A percentile compares a stretch with the other conserved stretches of the same genome.
Conservation (phyloP, 148 eudicot species). For the Rhododendron ferrugineum region DNA sequence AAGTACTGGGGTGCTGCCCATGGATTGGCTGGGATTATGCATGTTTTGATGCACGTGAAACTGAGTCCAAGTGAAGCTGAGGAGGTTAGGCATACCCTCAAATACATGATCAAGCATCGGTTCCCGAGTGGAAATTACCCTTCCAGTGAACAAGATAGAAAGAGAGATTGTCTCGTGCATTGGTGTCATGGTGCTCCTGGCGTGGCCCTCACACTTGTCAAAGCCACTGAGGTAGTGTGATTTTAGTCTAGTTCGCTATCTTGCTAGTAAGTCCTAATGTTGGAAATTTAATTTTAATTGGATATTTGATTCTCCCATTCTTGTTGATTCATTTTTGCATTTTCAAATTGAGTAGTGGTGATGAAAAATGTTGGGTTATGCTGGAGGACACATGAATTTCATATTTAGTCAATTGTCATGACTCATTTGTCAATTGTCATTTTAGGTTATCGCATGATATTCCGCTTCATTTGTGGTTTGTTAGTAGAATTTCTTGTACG, state of each 20-base stretch:
- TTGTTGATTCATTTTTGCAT: background rate
- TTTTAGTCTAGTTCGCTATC: conserved; percentile 11
- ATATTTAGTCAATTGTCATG: background rate
- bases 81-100: conserved; percentile 45
- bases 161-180: conserved; percentile 46
- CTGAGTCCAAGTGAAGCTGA: conserved; percentile 42
- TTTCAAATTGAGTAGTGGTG: background rate
- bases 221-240: conserved; percentile 50
- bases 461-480: too few relatives aligned
- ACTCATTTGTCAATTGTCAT: background rate
- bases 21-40: conserved; percentile 61
- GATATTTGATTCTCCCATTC: background rate
- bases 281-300: background rate
- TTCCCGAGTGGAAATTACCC: conserved; percentile 49
- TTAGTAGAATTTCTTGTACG: background rate
- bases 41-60: conserved; percentile 47
- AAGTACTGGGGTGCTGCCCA: conserved; percentile 66
- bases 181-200: conserved; percentile 79
- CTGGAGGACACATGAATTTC: background rate
- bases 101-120: conserved; percentile 47
- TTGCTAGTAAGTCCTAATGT: conserved; percentile 15
- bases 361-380: background rate
- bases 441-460: background rate
- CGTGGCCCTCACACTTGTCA: conserved; percentile 41
- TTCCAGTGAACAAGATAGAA: conserved; percentile 33